These are phyloP conservation scores for Nicotiana rustica DNA, from an alignment of 305 asterid genomes.

Conservation along the genomic window DNA sequence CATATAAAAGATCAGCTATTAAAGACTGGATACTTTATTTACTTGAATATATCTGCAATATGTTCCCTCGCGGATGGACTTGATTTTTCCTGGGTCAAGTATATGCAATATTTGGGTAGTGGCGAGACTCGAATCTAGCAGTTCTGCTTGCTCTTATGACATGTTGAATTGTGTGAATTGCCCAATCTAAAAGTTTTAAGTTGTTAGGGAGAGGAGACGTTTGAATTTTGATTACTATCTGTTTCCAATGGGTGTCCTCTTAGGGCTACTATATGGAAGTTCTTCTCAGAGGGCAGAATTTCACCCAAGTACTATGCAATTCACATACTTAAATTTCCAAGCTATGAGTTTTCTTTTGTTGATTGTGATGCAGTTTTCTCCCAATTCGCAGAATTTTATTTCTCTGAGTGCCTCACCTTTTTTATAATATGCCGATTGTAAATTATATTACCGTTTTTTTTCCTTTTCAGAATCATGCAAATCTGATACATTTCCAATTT, in stretches of 20 bases:
- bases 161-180: slow-evolving; percentile 6
- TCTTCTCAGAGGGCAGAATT: neutral
- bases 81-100: neutral
- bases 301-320: neutral
- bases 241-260: slow-evolving; percentile 1
- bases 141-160: neutral
- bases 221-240: neutral
- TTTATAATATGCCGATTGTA: neutral
- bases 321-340: neutral
- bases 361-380: slow-evolving; percentile 15
- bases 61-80: neutral
- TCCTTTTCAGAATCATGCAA: neutral
- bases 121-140: neutral
- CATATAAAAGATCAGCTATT: neutral
- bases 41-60: neutral
- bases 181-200: neutral
- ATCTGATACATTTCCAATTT: neutral
- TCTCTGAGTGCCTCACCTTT: neutral
- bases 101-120: neutral
- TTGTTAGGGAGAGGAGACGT: neutral
- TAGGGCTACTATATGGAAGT: neutral
- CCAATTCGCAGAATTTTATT: neutral
- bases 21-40: neutral
- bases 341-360: neutral
- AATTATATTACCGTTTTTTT: neutral